Base-by-base conservation (phyloP, 139 green algal genomes). In the Chlamydomonas schloesseri region DNA sequence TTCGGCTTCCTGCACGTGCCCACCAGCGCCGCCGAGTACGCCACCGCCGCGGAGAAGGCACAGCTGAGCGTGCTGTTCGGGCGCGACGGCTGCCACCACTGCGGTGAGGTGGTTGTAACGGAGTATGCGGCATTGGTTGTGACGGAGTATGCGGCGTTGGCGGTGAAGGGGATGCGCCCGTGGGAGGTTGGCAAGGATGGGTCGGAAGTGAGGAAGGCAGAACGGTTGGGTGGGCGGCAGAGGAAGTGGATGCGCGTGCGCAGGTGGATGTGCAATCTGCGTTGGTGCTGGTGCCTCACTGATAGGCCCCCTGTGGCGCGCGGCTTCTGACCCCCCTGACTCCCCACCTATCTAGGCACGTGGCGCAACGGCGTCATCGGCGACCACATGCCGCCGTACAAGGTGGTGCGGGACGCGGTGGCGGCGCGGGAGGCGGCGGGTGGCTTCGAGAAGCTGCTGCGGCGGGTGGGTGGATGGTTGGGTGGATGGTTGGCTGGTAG, bases 311-410 rank as follows among this genome's bases (percentile, higher is more conserved):
- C n/a, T n/a, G n/a, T n/a, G n/a, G n/a, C n/a, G n/a, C n/a, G n/a
- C n/a, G n/a, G n/a, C n/a, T n/a, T n/a, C n/a, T n/a, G n/a, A n/a
- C n/a, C n/a, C n/a, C n/a, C n/a, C n/a, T n/a, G n/a, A n/a, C n/a
- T 29, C 18, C 6, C 67, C n/a, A 14, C n/a, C 24, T 29, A 3
- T 29, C 17, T 34, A 86, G 67, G 80, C 67, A 78, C 80, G 18
- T 50, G 50, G 24, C 17, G 31, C 67, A 76, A 86, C 31, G 80
- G 80, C 33, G 80, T 86, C 15, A 86, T 86, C 68, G 80, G 80
- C 28, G 80, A 86, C 80, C 80, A 86, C 80, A 60, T 62, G 50
- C 80, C 80, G 67, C 67, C 80, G 31, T 78, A 77, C 80, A 77
- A 67, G 60, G 53, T 78, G 34, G 81, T 87, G 10, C 37, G 46